Conservation (phyloP, 129 eudicot genomes). For the Oenanthe sinensis region DNA sequence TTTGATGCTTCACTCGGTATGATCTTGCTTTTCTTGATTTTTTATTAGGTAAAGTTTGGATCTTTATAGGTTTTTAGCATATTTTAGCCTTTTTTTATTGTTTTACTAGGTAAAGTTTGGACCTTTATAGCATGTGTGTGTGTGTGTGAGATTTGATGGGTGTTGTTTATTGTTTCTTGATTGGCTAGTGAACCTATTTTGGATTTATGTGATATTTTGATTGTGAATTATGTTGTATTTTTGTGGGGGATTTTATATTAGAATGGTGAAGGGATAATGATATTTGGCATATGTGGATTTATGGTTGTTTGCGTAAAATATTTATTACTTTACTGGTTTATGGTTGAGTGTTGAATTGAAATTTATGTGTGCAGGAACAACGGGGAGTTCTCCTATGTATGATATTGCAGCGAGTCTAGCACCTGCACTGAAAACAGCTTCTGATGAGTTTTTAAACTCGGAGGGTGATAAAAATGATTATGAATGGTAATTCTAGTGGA, state of each 20-base stretch:
- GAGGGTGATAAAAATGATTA: slow-evolving; percentile 94
- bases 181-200: slow-evolving; percentile 3
- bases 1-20: slow-evolving; percentile 69
- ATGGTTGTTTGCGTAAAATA: neutral
- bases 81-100: neutral
- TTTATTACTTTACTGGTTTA: neutral
- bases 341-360: neutral
- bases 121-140: neutral
- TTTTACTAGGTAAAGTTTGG: neutral
- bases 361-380: slow-evolving; percentile 38
- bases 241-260: neutral
- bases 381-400: slow-evolving; percentile 53
- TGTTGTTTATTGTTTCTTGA: neutral
- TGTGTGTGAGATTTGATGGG: neutral
- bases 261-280: neutral
- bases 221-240: neutral
- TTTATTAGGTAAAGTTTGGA: neutral
- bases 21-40: neutral
- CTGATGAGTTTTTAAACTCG: slow-evolving; percentile 91
- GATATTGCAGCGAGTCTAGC: slow-evolving; percentile 48
- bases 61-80: neutral
- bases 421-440: slow-evolving; percentile 50
- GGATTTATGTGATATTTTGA: neutral
- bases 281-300: neutral
- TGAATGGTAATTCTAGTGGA: slow-evolving; percentile 57